Base-by-base conservation (phyloP, 2,329 filamentous ascomycete genomes). In the Aspergillus sp. region DNA sequence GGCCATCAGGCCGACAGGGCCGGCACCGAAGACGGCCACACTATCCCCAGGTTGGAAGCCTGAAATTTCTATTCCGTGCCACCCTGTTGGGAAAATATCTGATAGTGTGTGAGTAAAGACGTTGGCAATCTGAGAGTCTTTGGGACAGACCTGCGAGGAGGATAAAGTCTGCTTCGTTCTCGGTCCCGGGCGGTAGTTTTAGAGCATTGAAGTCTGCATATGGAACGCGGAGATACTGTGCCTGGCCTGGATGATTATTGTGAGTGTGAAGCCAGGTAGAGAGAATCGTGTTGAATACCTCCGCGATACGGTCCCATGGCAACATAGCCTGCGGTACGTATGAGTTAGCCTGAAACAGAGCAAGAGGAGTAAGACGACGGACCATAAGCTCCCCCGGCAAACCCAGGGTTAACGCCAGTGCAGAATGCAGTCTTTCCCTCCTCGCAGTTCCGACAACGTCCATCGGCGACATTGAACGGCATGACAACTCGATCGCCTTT, bases 191-290 rank as follows among this genome's bases (percentile, higher is more conserved):
- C 1, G 85, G 84, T 1, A 88, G 70, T 49, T 80, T 80, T 30
- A 88, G 67, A 5, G 81, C 81, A 54, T 87, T 87, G 70, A 86
- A 86, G 62, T 87, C 85, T 1, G 84, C 85, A 52, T 82, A 87
- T 0, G 85, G 85, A 1, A 87, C 80, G 3, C 83, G 76, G 16
- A 87, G 70, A 52, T 83, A 87, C 63, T 87, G 82, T 2, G 84
- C 85, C 63, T 86, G 82, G 20, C 62, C 62, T 62, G 45, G 4
- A 11, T n/a, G 5, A 20, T 38, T 11, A 22, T 8, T n/a, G 16
- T 50, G 20, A 50, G 41, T 19, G 19, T 22, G 10, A 19, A n/a
- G 8, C n/a, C 2, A 45, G 5, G 5, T 40, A 5, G 2, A 13
- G 20, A 7, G 2, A 16, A 16, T 3, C 17, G 14, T 13, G 11